These are phyloP conservation scores for Lasiodiplodia sp. DNA, from an alignment of 2,329 filamentous ascomycete species.

Conservation along the genomic window DNA sequence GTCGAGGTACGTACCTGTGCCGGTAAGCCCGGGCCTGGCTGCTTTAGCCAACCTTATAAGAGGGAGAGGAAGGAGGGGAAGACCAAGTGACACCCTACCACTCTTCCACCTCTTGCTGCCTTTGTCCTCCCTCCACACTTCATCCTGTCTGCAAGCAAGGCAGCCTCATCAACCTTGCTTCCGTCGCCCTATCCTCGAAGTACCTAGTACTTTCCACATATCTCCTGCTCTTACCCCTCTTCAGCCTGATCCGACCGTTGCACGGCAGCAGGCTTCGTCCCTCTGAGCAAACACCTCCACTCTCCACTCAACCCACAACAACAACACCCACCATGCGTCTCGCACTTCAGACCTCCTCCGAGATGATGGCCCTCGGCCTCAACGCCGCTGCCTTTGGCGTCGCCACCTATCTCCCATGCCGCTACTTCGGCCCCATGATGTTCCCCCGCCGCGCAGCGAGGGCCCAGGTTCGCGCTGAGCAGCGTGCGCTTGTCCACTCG, in stretches of 20 bases:
- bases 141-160: constrained; percentile 5
- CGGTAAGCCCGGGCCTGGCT: constrained; percentile 23
- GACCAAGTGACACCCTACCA: constrained; percentile 22
- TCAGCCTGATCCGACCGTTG: constrained; percentile 8
- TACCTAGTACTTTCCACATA: constrained; percentile 2
- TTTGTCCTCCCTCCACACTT: neutral
- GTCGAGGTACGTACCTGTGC: constrained; percentile 13
- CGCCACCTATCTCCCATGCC: constrained; percentile 23
- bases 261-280: neutral
- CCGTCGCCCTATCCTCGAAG: constrained; percentile 11
- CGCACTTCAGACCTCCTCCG: constrained; percentile 24
- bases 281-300: neutral
- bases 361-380: constrained; percentile 27
- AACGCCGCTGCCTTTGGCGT: constrained; percentile 26
- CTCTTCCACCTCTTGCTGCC: constrained; percentile 21
- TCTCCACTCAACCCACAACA: constrained; percentile 16
- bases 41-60: constrained; percentile 27
- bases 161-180: constrained; percentile 23
- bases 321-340: constrained; percentile 3
- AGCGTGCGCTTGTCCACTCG: constrained; percentile 6
- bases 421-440: constrained; percentile 27
- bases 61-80: constrained; percentile 10
- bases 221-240: neutral
- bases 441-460: constrained; percentile 27
- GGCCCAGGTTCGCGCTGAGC: neutral